Evolutionary conservation across 2,329 filamentous ascomycete genomes (phyloP).

Genomic region (Rhytidhysteron rufulum): DNA sequence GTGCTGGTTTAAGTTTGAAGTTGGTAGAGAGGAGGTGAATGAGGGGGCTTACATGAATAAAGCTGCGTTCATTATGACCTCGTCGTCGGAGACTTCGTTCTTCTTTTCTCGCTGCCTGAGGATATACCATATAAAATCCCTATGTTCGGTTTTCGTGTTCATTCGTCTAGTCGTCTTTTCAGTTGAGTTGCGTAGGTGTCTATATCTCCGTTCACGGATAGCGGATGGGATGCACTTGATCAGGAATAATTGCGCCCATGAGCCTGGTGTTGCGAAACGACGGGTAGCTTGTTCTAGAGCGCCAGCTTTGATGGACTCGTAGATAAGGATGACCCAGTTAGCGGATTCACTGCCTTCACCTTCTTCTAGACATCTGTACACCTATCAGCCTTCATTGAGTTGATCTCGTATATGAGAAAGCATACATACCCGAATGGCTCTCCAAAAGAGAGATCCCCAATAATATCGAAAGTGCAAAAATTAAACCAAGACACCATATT

Average conservation of each 20-base stretch:
- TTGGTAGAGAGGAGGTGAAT: not conserved
- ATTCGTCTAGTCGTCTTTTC: slow-evolving; percentile 27
- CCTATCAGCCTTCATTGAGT: no score
- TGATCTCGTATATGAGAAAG: no score
- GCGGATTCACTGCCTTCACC: slow-evolving; percentile 28
- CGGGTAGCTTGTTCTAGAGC: slow-evolving; percentile 28
- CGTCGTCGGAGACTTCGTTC: slow-evolving; percentile 29
- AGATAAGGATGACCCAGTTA: slow-evolving; percentile 31
- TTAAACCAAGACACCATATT: slow-evolving; percentile 34
- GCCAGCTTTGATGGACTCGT: slow-evolving; percentile 31
- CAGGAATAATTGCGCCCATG: slow-evolving; percentile 18
- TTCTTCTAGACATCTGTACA: slow-evolving; percentile 6
- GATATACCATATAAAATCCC: slow-evolving; percentile 35
- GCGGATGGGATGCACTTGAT: slow-evolving; percentile 26
- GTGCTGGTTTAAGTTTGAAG: slow-evolving; percentile 1
- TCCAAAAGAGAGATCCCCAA: slow-evolving; percentile 29
- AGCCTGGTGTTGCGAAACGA: slow-evolving; percentile 23
- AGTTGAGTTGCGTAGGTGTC: slow-evolving; percentile 25
- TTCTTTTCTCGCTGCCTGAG: slow-evolving; percentile 30
- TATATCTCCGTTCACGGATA: slow-evolving; percentile 21
- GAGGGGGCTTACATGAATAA: slow-evolving; percentile 21
- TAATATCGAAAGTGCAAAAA: slow-evolving; percentile 31
- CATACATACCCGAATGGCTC: slow-evolving; percentile 27
- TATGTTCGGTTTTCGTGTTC: slow-evolving; percentile 25
- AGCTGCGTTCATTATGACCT: slow-evolving; percentile 29